Evolutionary conservation across 176 grass and related monocot species (phyloP), one percentile per base, ranked within the genome.

Genomic region (Musa itinerans): DNA sequence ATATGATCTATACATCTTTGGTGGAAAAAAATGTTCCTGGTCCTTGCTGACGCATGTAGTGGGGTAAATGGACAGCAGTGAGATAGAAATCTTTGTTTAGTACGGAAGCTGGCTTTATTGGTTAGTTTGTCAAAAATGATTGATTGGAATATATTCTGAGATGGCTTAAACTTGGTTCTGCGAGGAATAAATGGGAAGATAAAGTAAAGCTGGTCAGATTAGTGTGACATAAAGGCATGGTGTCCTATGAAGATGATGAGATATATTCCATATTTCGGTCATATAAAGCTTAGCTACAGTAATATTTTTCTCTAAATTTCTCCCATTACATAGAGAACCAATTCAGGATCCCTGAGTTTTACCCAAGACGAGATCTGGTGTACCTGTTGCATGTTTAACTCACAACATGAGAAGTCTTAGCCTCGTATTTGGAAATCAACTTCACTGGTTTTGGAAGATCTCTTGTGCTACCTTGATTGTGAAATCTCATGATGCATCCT

Each of bases 61-160:
- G 4, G 34, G 4, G 34, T 48, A 43, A 43, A 17, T 43, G 16
- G 24, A 48, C 26, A 1, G 27, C 65, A 48, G 14, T 43, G 34
- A 67, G 65, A 16, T 67, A 67, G 65, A 67, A 67, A 67, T 19
- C 25, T 26, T 43, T 67, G 24, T 68, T 43, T 68, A 43, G 34
- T 43, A 68, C 65, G 25, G 14, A 68, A 43, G 65, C 27, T 68
- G 16, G 26, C 65, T 68, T 15, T 26, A 68, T 68, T 68, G 65
- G 65, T 68, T 15, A 5, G 26, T 34, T 16, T 68, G 65, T 68
- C 9, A 34, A 9, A 13, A 43, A 34, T 43, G 27, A 68, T 9
- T 43, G 65, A 68, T 68, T 68, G 65, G 65, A 68, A 68, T 68
- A 68, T 68, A 68, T 68, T 16, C 65, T 15, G 65, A 48, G 65